Evolutionary conservation across 768 basidiomycete genomes (phyloP).

Genomic region (Suillus fuscotomentosus): DNA sequence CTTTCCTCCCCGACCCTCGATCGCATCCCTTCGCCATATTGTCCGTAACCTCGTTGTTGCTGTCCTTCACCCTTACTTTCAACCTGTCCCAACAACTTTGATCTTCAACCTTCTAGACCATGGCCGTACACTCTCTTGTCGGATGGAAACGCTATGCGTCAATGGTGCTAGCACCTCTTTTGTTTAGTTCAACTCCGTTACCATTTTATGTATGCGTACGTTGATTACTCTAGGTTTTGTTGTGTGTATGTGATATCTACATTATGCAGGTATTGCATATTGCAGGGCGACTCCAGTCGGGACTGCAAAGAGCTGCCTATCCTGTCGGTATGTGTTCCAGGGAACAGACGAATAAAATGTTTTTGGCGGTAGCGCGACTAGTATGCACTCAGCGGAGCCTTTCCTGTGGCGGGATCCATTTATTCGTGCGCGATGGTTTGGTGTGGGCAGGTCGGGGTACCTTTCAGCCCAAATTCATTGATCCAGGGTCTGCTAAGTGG

Average conservation of each 20-base stretch:
- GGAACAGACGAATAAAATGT: not conserved
- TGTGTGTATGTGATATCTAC: conserved; percentile 4
- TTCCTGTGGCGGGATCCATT: not conserved
- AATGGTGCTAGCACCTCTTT: conserved; percentile 9
- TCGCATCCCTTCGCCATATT: conserved; percentile 17
- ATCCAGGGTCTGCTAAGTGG: not conserved
- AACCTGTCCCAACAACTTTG: conserved; percentile 21
- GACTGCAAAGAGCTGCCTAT: not conserved
- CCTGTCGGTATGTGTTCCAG: not conserved
- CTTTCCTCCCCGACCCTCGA: not conserved
- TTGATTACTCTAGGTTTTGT: conserved; percentile 21
- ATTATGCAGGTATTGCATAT: conserved; percentile 8
- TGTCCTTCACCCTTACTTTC: conserved; percentile 16
- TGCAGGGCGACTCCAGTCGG: not conserved
- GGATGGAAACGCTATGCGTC: conserved; percentile 3
- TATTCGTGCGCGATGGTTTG: not conserved
- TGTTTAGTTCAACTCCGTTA: conserved; percentile 15
- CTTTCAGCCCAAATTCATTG: not conserved
- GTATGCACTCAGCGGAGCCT: not conserved
- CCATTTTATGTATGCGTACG: conserved; percentile 14
- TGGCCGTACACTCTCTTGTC: conserved; percentile 10
- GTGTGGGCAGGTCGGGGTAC: not conserved
- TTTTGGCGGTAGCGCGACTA: no score
- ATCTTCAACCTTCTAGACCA: conserved; percentile 9
- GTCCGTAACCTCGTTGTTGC: conserved; percentile 14